Conservation (phyloP, 2,329 filamentous ascomycete species). For the Neofusicoccum sp. region DNA sequence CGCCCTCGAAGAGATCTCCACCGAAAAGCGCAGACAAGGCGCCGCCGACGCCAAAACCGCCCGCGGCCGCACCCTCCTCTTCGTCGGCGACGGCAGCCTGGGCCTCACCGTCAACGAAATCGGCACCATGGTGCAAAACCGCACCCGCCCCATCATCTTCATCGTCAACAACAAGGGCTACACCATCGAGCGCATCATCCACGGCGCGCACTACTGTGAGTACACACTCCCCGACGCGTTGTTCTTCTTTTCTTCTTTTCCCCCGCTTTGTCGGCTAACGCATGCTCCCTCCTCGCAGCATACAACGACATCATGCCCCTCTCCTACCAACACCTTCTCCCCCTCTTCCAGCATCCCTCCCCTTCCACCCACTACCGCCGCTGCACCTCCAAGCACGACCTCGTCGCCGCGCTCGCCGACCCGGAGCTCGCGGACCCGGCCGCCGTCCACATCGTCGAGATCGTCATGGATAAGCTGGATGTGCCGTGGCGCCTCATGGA, state of each 20-base stretch:
- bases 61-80: slow-evolving; percentile 51
- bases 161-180: slow-evolving; percentile 44
- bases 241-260: background rate
- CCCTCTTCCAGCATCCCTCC: slow-evolving; percentile 41
- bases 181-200: slow-evolving; percentile 45
- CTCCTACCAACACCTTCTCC: slow-evolving; percentile 43
- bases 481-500: slow-evolving; percentile 40
- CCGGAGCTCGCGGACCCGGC: slow-evolving; percentile 34
- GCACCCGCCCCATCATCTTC: slow-evolving; percentile 37
- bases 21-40: background rate
- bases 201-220: slow-evolving; percentile 42
- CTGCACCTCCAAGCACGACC: slow-evolving; percentile 41
- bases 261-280: background rate
- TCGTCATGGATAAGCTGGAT: slow-evolving; percentile 46
- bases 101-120: slow-evolving; percentile 44
- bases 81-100: slow-evolving; percentile 42
- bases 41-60: background rate
- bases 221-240: background rate
- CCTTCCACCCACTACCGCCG: slow-evolving; percentile 39
- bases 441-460: slow-evolving; percentile 44
- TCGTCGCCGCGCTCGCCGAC: slow-evolving; percentile 37
- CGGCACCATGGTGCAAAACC: slow-evolving; percentile 39
- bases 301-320: slow-evolving; percentile 47
- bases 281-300: slow-evolving; percentile 22
- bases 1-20: slow-evolving; percentile 51